Percentiles rank a stretch among this genome's conserved stretches.
These are phyloP conservation scores for Limnanthes douglasii DNA, from an alignment of 345 rosid genomes.

Conservation along the genomic window DNA sequence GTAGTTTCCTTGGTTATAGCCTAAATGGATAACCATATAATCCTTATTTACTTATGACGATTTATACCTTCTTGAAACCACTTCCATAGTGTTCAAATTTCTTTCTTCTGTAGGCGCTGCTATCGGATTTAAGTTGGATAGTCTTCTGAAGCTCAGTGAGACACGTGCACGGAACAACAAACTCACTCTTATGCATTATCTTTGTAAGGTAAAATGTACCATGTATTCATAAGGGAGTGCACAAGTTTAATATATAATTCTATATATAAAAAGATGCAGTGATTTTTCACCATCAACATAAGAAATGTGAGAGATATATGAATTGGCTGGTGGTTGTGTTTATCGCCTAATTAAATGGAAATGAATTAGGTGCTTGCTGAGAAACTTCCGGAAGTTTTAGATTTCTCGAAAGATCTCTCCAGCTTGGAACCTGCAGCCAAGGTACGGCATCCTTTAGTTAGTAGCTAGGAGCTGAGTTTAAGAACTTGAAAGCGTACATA, in stretches of 20 bases:
- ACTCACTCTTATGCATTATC: conserved; percentile 97
- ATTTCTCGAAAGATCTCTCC: conserved; percentile 53
- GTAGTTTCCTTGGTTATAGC: too few species aligned
- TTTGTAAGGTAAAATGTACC: conserved; percentile 65
- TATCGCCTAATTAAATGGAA: conserved; percentile 6
- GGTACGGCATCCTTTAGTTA: conserved; percentile 22
- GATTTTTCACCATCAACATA: too few species aligned
- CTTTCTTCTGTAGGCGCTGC: conserved; percentile 48
- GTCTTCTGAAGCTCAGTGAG: conserved; percentile 89
- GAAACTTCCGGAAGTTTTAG: conserved; percentile 71
- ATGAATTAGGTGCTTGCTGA: conserved; percentile 66
- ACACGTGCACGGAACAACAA: conserved; percentile 77
- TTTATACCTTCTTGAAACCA: too few species aligned
- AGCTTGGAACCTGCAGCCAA: conserved; percentile 63
- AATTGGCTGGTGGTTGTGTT: neutral
- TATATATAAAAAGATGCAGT: too few species aligned
- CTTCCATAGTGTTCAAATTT: conserved; percentile 6
- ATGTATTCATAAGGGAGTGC: too few species aligned
- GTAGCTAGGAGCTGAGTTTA: neutral
- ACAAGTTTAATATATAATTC: too few species aligned
- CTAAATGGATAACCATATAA: too few species aligned
- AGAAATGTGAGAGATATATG: too few species aligned
- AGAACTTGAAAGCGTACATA: conserved; percentile 5
- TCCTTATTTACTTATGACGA: too few species aligned
- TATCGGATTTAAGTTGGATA: conserved; percentile 81